phyloP scores from a whole-genome alignment of 257 asterid species.

The Rehmannia glutinosa region DNA sequence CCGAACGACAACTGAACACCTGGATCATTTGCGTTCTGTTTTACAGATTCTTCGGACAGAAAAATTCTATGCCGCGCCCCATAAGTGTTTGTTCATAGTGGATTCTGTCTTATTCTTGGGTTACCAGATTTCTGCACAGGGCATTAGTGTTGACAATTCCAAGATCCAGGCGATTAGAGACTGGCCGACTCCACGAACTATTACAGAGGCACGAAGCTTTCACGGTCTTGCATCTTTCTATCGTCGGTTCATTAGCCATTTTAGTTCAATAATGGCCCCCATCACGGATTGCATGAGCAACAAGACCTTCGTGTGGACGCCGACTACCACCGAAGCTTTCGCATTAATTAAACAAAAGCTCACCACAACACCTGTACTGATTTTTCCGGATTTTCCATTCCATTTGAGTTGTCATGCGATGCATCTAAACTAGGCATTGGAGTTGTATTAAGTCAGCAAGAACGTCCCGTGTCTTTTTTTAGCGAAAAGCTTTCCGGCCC shows the following conservation, averaged over 20 bases:
- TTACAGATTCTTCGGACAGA: neutral
- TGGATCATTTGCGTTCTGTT: neutral
- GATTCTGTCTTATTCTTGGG: neutral
- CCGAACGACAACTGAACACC: neutral
- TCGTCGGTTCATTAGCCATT: neutral
- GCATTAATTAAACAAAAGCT: neutral
- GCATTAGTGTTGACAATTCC: neutral
- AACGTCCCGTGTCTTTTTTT: neutral
- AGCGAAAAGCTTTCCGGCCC: neutral
- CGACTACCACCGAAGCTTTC: neutral
- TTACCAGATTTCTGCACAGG: neutral
- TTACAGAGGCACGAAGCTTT: neutral
- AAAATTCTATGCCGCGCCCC: neutral
- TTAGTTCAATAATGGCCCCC: neutral
- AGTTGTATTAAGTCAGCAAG: neutral
- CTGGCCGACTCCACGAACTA: neutral
- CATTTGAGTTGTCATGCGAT: neutral
- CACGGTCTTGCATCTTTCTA: neutral
- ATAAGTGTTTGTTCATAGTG: neutral
- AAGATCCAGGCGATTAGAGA: neutral
- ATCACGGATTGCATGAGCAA: neutral
- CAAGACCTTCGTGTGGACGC: neutral
- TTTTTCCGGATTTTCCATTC: neutral
- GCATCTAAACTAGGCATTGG: neutral
- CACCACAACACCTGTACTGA: neutral